Evolutionary conservation across 805 yeast species (phyloP), one percentile per base, ranked within the genome.

Genomic region (Myxozyma lipomycoides): DNA sequence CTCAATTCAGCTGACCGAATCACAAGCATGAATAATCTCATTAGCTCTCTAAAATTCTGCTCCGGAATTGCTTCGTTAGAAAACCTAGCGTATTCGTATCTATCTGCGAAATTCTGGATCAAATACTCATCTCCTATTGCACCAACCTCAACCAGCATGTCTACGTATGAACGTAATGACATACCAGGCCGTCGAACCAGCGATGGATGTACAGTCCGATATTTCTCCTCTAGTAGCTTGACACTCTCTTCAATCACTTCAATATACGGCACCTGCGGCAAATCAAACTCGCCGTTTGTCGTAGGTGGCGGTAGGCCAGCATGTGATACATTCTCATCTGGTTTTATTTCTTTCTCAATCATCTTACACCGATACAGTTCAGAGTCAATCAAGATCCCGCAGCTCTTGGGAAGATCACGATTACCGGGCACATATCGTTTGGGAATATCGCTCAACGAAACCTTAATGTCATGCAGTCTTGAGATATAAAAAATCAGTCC

Each of bases 401-500:
- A 72, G 2, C 68, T 64, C n/a, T 65, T 66, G 1, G 86, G 82
- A 37, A 83, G 64, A 60, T 83, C 87, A 51, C 77, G 81, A 4
- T 73, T 67, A 17, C 79, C 72, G 1, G 95, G 90, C 24, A 89
- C 74, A 65, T 87, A 88, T 19, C 79, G 70, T 55, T 84, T 78
- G 0, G 97, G 97, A 18, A 90, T 85, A 58, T 84, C 93, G 51
- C 79, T 78, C 55, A 89, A 62, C 44, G 82, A 71, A 46, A 79
- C 73, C 50, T 83, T 73, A 48, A 77, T 73, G 22, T 77, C 74
- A 49, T 81, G 70, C 5, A 87, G 69, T 49, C 98, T 73, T 35
- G 78, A 69, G 19, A 84, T 68, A 56, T 81, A 78, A 18, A 85
- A 64, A 1, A 79, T 55, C 0, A 81, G 55, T 2, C 81, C 68